These are phyloP conservation scores for Canna indica DNA, from an alignment of 176 grass and related monocot species.

Conservation along the genomic window DNA sequence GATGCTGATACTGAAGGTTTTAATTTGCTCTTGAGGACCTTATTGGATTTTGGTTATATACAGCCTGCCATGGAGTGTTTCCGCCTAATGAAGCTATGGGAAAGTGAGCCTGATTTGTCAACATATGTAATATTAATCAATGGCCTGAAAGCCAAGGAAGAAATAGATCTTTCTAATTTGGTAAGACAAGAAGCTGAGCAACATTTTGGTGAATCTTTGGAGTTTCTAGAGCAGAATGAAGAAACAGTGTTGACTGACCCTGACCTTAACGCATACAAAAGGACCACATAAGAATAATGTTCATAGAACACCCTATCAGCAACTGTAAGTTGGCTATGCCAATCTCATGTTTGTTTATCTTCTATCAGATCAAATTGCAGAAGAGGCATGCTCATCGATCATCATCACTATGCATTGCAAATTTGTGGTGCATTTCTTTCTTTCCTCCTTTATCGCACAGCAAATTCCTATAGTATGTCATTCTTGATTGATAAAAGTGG, in stretches of 20 bases:
- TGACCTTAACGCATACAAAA: background rate
- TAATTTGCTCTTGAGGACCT: conserved; percentile 49
- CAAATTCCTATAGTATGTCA: too few relatives aligned
- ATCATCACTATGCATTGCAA: too few relatives aligned
- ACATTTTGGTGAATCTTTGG: conserved; percentile 33
- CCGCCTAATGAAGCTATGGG: conserved; percentile 76
- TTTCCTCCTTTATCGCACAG: too few relatives aligned
- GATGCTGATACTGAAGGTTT: conserved; percentile 61
- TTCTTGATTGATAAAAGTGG: too few relatives aligned
- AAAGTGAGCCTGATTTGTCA: conserved; percentile 53
- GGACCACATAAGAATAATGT: background rate
- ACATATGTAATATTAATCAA: conserved; percentile 52
- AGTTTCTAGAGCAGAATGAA: conserved; percentile 37
- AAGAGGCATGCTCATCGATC: too few relatives aligned
- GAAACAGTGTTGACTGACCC: conserved; percentile 14
- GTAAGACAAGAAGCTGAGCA: conserved; percentile 51
- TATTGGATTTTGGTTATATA: conserved; percentile 47
- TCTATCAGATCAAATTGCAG: too few relatives aligned
- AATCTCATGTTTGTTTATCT: too few relatives aligned
- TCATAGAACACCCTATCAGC: background rate
- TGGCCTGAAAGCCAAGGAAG: conserved; percentile 51
- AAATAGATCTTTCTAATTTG: conserved; percentile 35
- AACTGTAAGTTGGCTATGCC: conserved; percentile 1
- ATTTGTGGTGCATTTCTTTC: too few relatives aligned
- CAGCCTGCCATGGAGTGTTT: conserved; percentile 62